These are phyloP conservation scores for Mortierella alpina DNA, from an alignment of 192 early-diverging fungal species.

Conservation along the genomic window DNA sequence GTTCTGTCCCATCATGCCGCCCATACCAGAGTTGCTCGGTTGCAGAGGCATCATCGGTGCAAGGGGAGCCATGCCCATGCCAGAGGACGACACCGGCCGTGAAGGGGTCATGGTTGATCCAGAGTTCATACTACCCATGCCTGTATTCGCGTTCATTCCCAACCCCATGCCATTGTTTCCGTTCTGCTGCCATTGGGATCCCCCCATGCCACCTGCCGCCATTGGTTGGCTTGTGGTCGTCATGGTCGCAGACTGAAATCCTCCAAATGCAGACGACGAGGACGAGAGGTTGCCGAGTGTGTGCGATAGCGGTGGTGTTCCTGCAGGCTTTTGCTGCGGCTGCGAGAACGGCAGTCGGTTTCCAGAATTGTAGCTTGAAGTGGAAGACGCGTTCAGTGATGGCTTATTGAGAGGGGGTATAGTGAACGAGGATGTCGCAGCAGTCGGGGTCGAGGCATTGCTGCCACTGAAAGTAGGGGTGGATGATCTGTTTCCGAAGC, in stretches of 20 bases:
- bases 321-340: constrained; percentile 51
- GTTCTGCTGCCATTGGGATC: constrained; percentile 31
- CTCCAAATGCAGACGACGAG: constrained; percentile 41
- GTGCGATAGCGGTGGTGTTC: constrained; percentile 40
- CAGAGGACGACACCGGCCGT: constrained; percentile 9
- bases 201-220: constrained; percentile 31
- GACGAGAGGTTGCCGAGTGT: constrained; percentile 49
- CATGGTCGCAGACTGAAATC: constrained; percentile 40
- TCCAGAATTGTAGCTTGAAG: constrained; percentile 8
- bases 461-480: neutral
- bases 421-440: constrained; percentile 33
- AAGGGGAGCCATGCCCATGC: constrained; percentile 29
- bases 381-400: constrained; percentile 5
- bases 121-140: constrained; percentile 15
- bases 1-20: constrained; percentile 12
- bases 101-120: constrained; percentile 20
- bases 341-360: constrained; percentile 39
- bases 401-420: constrained; percentile 51
- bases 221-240: constrained; percentile 17
- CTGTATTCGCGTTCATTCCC: constrained; percentile 9
- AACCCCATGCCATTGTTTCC: constrained; percentile 27
- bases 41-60: constrained; percentile 45
- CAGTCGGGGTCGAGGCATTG: constrained; percentile 14
- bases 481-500: constrained; percentile 10
- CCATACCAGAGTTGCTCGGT: constrained; percentile 17